These are phyloP conservation scores for Chalciporus sphaerocephalus DNA, from an alignment of 768 basidiomycete genomes.

Conservation along the genomic window DNA sequence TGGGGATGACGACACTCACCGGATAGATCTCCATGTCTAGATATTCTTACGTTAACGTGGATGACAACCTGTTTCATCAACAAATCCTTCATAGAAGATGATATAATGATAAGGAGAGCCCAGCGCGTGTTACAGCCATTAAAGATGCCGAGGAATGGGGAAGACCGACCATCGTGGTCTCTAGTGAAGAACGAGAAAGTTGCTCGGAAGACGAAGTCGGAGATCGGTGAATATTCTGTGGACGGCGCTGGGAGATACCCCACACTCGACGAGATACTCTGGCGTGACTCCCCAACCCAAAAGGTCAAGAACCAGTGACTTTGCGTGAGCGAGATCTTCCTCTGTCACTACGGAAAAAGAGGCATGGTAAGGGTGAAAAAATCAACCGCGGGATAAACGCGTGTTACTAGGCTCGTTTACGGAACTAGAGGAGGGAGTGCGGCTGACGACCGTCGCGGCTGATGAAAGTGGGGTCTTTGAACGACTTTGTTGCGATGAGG, in stretches of 20 bases:
- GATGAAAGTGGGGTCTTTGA: not conserved
- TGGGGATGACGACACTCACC: no score
- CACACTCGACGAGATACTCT: constrained; percentile 44
- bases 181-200: constrained; percentile 5
- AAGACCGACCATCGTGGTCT: no score
- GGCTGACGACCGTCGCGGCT: not conserved
- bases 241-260: constrained; percentile 38
- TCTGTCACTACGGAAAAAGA: constrained; percentile 33
- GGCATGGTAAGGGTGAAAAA: not conserved
- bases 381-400: not conserved
- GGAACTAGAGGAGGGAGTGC: not conserved
- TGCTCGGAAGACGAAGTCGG: constrained; percentile 34
- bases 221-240: constrained; percentile 43
- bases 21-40: no score
- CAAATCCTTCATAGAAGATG: no score
- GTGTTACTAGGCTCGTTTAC: constrained; percentile 8
- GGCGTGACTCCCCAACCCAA: constrained; percentile 51
- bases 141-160: no score
- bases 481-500: no score
- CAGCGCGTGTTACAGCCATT: no score
- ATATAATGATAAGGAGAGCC: no score
- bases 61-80: no score
- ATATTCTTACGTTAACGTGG: no score
- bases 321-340: constrained; percentile 41
- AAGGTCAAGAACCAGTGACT: constrained; percentile 49